phyloP scores from a whole-genome alignment of 164 flowering plant species.

The Echeveria elegans region DNA sequence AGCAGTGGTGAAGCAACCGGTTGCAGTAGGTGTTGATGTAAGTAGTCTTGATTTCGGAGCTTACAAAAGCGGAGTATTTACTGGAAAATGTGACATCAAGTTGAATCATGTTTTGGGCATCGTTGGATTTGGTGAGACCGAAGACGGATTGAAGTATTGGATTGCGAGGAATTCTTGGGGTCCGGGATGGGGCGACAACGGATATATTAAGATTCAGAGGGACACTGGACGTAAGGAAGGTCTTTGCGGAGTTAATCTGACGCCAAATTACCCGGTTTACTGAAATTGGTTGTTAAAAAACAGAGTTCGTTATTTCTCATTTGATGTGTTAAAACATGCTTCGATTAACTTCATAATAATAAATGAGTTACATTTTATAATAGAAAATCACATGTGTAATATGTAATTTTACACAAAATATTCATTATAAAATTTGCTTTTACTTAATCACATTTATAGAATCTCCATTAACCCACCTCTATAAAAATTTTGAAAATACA shows the following conservation, averaged over 20 bases:
- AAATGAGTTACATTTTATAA: too few species aligned
- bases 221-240: not conserved
- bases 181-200: not conserved
- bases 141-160: not conserved
- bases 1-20: not conserved
- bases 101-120: not conserved
- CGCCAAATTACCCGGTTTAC: not conserved
- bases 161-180: not conserved
- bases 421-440: too few species aligned
- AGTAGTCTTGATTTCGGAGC: not conserved
- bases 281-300: too few species aligned
- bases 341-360: too few species aligned
- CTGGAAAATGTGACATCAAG: not conserved
- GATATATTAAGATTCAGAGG: not conserved
- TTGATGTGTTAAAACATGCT: too few species aligned
- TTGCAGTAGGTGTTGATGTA: not conserved
- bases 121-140: not conserved
- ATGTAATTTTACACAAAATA: too few species aligned
- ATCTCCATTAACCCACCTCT: too few species aligned
- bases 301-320: too few species aligned
- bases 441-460: too few species aligned
- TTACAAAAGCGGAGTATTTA: constrained; percentile 1
- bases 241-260: not conserved
- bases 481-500: too few species aligned
- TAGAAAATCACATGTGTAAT: too few species aligned